Base-by-base conservation (phyloP, 352 stramenopile species). In the Globisporangium takayamanum region DNA sequence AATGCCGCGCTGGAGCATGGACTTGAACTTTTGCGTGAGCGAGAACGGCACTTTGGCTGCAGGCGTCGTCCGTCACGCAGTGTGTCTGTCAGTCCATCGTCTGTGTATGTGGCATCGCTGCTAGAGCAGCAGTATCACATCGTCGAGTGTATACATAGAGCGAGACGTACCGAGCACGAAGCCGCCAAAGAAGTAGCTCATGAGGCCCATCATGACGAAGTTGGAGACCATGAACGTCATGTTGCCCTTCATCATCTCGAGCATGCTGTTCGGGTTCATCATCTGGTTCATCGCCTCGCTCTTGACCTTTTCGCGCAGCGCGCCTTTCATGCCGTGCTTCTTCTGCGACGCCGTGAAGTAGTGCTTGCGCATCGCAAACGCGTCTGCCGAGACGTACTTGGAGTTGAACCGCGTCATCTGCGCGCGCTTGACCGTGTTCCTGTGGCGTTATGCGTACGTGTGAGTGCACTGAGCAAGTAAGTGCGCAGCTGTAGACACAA, bases 181-280 rank as follows among this genome's bases (percentile, higher is more conserved):
- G 53, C 97, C 97, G 57, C 84, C 83, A 63, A 99, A 99, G 69
- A 99, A 99, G 76, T 98, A 98, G 68, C 88, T 96, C 73, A 99
- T 98, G 58, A 98, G 95, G 30, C 96, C 94, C 96, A 99, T 99
- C 96, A 99, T 99, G 66, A 98, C 94, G 76, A 99, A 98, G 75
- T 99, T 99, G 66, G 97, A 98, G 20, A 98, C 88, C 92, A 99
- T 98, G 61, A 98, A 98, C 15, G 92, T 97, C 88, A 99, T 98
- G 70, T 99, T 98, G 60, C 96, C 95, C 78, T 99, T 99, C 92
- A 99, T 98, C 81, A 97, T 97, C 68, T 98, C 94, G 61, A 99
- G 93, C 95, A 99, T 99, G 53, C 80, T 89, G 67, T 97, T 93
- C 37, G 96, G 94, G 69, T 98, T 97, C 75, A 96, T 89, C 84